Evolutionary conservation across 2,329 filamentous ascomycete species (phyloP), one percentile per base, ranked within the genome.

Genomic region (Teratosphaeria viscida): DNA sequence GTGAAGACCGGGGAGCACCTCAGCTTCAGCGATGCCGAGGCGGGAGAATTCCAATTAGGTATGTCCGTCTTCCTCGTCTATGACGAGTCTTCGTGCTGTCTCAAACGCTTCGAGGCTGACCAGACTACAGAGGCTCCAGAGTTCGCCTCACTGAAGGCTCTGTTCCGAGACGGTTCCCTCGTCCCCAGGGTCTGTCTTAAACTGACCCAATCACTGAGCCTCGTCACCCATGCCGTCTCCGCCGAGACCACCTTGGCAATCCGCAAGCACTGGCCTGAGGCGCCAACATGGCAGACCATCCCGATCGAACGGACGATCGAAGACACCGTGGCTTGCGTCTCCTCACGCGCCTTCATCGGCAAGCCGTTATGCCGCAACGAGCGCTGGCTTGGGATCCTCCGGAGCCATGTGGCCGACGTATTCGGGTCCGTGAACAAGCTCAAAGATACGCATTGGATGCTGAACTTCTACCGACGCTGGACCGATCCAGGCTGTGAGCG

Each of bases 291-390:
- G 43, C 16, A 19, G n/a, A 49, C n/a, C 8, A 23, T 49, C 43
- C n/a, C 43, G n/a, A 19, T 49, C n/a, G 43, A 49, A n/a, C 43
- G 10, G 4, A 49, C 43, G n/a, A 23, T 49, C 37, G 67, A 71
- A 0, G 64, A 68, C 1, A 62, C 77, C 5, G 69, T 78, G 34
- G 69, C 73, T 10, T 72, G 75, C 10, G 64, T 76, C 6, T 74
- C 74, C 1, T 71, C 73, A 1, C 71, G 75, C 19, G 67, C 77
- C 49, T 73, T 77, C 56, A 67, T 74, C 37, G 74, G 76, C 19
- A 66, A 72, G 7, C 61, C 63, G 8, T 63, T 74, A 8, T 73
- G 72, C 57, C 69, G 71, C 29, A 73, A 77, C 58, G 64, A 71
- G 57, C 63, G 70, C 53, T 78, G 76, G 75, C 64, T 76, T 16